Base-by-base conservation (phyloP, 768 basidiomycete genomes). In the Boletus coccyginus region DNA sequence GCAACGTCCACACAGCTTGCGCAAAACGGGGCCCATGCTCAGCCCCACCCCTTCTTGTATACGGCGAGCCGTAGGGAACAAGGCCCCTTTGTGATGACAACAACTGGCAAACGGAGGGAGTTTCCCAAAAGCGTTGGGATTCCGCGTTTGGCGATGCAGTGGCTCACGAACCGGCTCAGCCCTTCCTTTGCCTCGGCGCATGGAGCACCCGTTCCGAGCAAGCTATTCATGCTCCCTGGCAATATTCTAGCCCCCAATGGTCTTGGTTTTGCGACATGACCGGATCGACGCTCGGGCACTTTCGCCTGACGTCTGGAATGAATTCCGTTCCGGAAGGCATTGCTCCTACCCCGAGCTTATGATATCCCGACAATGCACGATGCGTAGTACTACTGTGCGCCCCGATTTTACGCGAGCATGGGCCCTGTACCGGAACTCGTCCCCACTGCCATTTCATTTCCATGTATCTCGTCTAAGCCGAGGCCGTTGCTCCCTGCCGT, bases 11-110 rank as follows among this genome's bases (percentile, higher is more conserved):
- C 64, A 64, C 63, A 46, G 62, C 47, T 46, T 45, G 32, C 10
- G 49, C 32, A 50, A 55, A 46, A 50, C 31, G 53, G 40, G 43
- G 50, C n/a, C 21, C 21, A 21, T 19, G 17, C 24, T 29, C 3
- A 35, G 47, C 58, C 44, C 50, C 56, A 13, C 48, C 48, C 40
- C 56, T 35, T 16, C 54, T 46, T 66, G 70, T 70, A 68, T 70
- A 62, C 33, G 38, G n/a, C 41, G 17, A 7, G 14, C 39, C 10
- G n/a, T 12, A 42, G 44, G 17, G 45, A 43, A 59, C 63, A 60
- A 56, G 43, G 42, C 21, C 2, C 21, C 21, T 21, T 21, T 21
- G 21, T 27, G 27, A 47, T 61, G 67, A 62, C 62, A 66, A 59
- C 42, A 43, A 35, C 35, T 1, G 38, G 63, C 61, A 55, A 44